Percentiles rank a stretch among this genome's conserved stretches.
phyloP scores from a whole-genome alignment of 164 flowering plant species.

The Umbilicus rupestris region DNA sequence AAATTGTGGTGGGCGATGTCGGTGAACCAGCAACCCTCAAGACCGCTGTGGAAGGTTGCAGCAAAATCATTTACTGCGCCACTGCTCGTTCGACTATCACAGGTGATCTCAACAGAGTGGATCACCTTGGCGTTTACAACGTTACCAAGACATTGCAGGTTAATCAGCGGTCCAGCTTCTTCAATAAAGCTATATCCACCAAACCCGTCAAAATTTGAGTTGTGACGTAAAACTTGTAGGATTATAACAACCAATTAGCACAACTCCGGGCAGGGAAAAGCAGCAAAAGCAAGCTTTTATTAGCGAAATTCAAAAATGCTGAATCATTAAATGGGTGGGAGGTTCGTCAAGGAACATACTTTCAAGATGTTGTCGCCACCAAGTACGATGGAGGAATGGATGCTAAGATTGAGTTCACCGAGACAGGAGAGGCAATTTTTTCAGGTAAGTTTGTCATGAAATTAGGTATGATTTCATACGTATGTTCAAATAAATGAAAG shows the following conservation, averaged over 20 bases:
- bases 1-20: slow-evolving; percentile 81
- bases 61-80: slow-evolving; percentile 90
- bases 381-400: slow-evolving; percentile 97
- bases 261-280: slow-evolving; percentile 91
- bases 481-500: neutral
- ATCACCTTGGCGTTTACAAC: slow-evolving; percentile 76
- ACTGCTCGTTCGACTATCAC: slow-evolving; percentile 93
- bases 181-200: neutral
- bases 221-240: slow-evolving; percentile 35
- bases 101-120: slow-evolving; percentile 85
- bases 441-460: slow-evolving; percentile 45
- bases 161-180: neutral
- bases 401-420: slow-evolving; percentile 77
- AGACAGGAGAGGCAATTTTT: slow-evolving; percentile 67
- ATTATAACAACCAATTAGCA: slow-evolving; percentile 79
- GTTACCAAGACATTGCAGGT: slow-evolving; percentile 92
- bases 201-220: slow-evolving; percentile 3
- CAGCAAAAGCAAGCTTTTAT: slow-evolving; percentile 90
- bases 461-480: neutral
- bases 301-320: slow-evolving; percentile 73
- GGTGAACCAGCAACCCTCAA: slow-evolving; percentile 70
- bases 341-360: slow-evolving; percentile 73
- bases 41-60: slow-evolving; percentile 75
- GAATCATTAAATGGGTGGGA: slow-evolving; percentile 81
- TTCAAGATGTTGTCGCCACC: slow-evolving; percentile 67